These are phyloP conservation scores for Solanum peruvianum DNA, from an alignment of 257 asterid genomes.

Conservation along the genomic window DNA sequence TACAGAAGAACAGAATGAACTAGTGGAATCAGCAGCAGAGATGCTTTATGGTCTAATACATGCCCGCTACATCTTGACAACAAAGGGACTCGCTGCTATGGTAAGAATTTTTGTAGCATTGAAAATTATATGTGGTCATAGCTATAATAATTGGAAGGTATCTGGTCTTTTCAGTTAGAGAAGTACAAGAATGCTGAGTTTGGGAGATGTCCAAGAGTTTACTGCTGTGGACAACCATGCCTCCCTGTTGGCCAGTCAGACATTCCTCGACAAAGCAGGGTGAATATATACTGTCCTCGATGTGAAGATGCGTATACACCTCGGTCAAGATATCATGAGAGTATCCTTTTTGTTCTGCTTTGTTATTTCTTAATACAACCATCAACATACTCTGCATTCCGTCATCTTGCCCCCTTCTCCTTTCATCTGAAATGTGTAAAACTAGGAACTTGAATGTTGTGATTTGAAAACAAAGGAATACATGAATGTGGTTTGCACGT, in stretches of 20 bases:
- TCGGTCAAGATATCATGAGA: slow-evolving; percentile 50
- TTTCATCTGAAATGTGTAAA: not conserved
- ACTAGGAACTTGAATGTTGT: not conserved
- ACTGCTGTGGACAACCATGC: slow-evolving; percentile 57
- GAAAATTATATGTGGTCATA: not conserved
- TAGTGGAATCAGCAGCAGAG: slow-evolving; percentile 61
- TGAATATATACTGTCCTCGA: slow-evolving; percentile 46
- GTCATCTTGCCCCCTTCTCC: not conserved
- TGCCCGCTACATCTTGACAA: slow-evolving; percentile 50
- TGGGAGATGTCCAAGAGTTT: slow-evolving; percentile 58
- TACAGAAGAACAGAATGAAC: slow-evolving; percentile 49
- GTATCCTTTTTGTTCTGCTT: slow-evolving; percentile 30
- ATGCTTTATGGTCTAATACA: slow-evolving; percentile 58
- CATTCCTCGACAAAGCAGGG: slow-evolving; percentile 44
- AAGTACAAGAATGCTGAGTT: slow-evolving; percentile 61
- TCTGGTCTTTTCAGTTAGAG: slow-evolving; percentile 32
- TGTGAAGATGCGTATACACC: slow-evolving; percentile 51
- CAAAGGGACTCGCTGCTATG: slow-evolving; percentile 57
- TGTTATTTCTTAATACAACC: not conserved
- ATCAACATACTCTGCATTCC: not conserved
- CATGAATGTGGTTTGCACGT: not conserved
- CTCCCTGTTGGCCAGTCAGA: slow-evolving; percentile 55
- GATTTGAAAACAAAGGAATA: not conserved
- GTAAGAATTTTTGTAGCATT: slow-evolving; percentile 19
- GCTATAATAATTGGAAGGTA: slow-evolving; percentile 8